Base-by-base conservation (phyloP, 192 early-diverging fungal genomes). In the Piromyces sp. region DNA sequence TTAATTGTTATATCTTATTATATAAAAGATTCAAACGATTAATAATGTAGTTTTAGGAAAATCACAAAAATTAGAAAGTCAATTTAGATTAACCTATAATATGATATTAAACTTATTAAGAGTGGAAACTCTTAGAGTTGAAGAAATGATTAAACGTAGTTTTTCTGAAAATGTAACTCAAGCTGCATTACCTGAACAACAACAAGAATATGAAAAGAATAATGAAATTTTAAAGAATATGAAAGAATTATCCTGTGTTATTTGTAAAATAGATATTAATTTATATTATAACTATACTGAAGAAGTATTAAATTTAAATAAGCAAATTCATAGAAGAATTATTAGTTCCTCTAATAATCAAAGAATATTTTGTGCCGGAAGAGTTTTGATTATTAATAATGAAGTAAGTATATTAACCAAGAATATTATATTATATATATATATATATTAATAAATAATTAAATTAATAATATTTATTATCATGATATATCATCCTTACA, bases 41-140 rank as follows among this genome's bases (percentile, higher is more conserved):
- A 87, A 93, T 33, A 87, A 89, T 16, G 96, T 98, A 94, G 85
- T 98, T 30, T 85, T 97, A 30, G 97, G 96, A 16, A 87, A 88
- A 26, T 94, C 96, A 0, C 96, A 95, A 14, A 96, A 96, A 82
- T 91, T 99, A 0, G 93, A 94, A 82, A 96, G 94, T 11, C 96
- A 98, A 86, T 99, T 99, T 91, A 90, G 95, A 22, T 87, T 99
- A 78, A 99, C 96, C 0, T 99, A 99, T 86, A 97, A 94, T 42
- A 99, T 99, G 97, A 97, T 99, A 81, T 85, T 99, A 29, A 98
- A 96, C 83, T 88, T 99, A 81, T 90, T 99, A 81, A 93, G 97
- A 37, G 96, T 97, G 5, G 95, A 97, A 83, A 93, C 95, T 19
- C 88, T 99, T 30, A 94, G 94, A 79, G 96, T 98, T 1, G 97